Base-by-base conservation (phyloP, 192 early-diverging fungal species). In the Coemansia sp. region DNA sequence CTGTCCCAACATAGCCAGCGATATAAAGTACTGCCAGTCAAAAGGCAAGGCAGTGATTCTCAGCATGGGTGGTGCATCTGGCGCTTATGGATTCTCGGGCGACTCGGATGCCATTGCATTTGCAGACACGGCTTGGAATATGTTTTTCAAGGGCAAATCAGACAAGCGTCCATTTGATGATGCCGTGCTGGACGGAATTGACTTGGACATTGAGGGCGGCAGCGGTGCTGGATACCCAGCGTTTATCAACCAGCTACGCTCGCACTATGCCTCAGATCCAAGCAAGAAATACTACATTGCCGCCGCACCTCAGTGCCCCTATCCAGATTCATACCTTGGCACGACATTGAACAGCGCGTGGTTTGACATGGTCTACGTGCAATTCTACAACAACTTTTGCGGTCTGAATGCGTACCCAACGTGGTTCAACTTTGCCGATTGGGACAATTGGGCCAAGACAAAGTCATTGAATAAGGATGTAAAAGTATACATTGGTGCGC, bases 371-470 rank as follows among this genome's bases (percentile, higher is more conserved):
- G 84, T 88, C 10, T 84, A 69, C 57, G 80, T 88, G 11, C 88
- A 89, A 64, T 89, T 88, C 74, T 90, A 90, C 80, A 89, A 89
- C 77, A 89, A 89, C 74, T 85, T 82, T 43, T 89, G 87, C 57
- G 84, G 84, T 6, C 69, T 85, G 29, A 74, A 82, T 31, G 72
- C 69, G 11, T 87, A 77, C 48, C 65, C 71, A 3, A 51, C 41
- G 1, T 64, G 66, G 68, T 84, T 85, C 66, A 88, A 85, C 59
- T 87, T 80, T 77, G 82, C 65, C 1, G 80, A 81, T 48, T 88
- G 87, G 87, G 85, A 88, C 63, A 78, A 72, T 50, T 88, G 87
- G 87, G 87, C 87, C 50, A 85, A 80, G n/a, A 81, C 74, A 17
- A 60, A 68, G 22, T 77, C 87, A 0, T 26, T 72, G 53, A 88